Evolutionary conservation across 768 basidiomycete genomes (phyloP).

Genomic region (Trametes cubensis): DNA sequence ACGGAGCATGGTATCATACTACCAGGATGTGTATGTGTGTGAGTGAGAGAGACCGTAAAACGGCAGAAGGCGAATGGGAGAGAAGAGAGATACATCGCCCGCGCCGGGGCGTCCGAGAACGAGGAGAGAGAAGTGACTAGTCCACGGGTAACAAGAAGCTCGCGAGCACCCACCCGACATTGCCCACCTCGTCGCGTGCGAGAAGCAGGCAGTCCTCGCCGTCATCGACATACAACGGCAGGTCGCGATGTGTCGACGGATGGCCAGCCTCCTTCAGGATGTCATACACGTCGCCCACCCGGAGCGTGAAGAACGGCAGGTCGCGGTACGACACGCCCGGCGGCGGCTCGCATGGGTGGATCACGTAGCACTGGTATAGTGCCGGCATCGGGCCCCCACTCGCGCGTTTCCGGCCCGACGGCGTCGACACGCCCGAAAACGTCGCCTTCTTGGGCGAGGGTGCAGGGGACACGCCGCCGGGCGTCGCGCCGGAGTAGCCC

Average conservation of each 20-base stretch:
- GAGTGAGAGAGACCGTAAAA: not conserved
- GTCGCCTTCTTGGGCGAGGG: constrained; percentile 26
- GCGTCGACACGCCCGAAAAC: constrained; percentile 7
- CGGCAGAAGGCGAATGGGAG: not conserved
- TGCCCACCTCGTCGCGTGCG: constrained; percentile 56
- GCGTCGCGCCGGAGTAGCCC: not conserved
- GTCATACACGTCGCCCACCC: constrained; percentile 61
- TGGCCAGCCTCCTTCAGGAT: constrained; percentile 80
- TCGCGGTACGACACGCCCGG: constrained; percentile 65
- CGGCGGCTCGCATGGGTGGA: constrained; percentile 71
- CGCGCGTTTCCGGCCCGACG: constrained; percentile 9
- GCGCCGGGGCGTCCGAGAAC: too few relatives aligned
- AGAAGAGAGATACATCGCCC: constrained; percentile 14
- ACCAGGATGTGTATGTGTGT: not conserved
- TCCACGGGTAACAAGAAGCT: constrained; percentile 74
- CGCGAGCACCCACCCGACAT: constrained; percentile 80
- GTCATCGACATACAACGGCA: constrained; percentile 81
- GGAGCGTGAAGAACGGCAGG: constrained; percentile 77
- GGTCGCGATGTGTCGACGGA: constrained; percentile 69
- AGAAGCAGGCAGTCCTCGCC: constrained; percentile 75
- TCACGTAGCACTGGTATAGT: constrained; percentile 67
- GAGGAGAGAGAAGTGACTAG: constrained; percentile 20
- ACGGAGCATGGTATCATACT: not conserved
- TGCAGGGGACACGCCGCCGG: not conserved
- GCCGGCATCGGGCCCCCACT: constrained; percentile 33